Evolutionary conservation across 2,329 filamentous ascomycete genomes (phyloP), one percentile per base, ranked within the genome.

Genomic region (Colletotrichum sp.): DNA sequence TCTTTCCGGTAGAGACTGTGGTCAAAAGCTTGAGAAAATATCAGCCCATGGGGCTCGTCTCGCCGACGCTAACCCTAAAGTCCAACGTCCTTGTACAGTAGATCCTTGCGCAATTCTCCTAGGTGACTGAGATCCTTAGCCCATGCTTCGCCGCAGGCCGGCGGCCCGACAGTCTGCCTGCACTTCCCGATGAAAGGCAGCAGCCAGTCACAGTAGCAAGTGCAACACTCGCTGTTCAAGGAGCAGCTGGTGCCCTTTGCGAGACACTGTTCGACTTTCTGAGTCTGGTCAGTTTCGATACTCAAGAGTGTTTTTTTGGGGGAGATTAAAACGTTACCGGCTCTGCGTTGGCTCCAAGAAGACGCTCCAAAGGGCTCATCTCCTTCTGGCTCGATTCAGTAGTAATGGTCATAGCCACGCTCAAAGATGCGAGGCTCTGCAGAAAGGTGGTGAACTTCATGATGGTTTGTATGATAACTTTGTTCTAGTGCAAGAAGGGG

Each of bases 31-130:
- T 26, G 57, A 18, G 30, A 13, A 32, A 61, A 12, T 48, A 2
- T 48, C n/a, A 13, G 43, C n/a, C n/a, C n/a, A 4, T 48, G 43
- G 10, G 10, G 6, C n/a, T 7, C n/a, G 6, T 48, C n/a, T 43
- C 1, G 38, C 9, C 18, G 5, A n/a, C 4, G 1, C 18, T 0
- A 1, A 5, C 38, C 18, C 38, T 43, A 43, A 1, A 43, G 38
- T 6, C 43, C 43, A 48, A 48, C 43, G 10, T 13, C 1, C 43
- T 48, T 48, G n/a, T 48, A 8, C 43, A 48, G n/a, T 6, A 48
- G 3, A 48, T 48, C 43, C n/a, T 48, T 48, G 10, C 43, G 43
- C 43, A 48, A 48, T 13, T 13, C 10, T 48, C n/a, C 43, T 4
- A 48, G 43, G 10, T 13, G n/a, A 13, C 18, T 48, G n/a, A 48